Base-by-base conservation (phyloP, 345 rosid species). In the Arabidopsis arenosa region DNA sequence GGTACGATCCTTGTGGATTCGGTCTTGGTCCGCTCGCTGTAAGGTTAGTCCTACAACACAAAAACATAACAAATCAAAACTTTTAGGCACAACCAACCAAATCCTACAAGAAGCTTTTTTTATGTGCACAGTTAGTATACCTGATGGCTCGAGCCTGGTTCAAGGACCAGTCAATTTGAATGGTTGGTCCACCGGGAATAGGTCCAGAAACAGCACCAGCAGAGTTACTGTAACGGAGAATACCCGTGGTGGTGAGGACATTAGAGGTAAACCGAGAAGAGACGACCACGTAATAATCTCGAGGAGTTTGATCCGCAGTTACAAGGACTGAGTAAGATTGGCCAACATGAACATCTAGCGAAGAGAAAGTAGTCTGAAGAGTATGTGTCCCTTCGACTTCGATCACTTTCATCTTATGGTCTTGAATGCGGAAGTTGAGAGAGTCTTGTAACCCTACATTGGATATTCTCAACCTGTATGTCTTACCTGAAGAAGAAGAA, bases 11-110 rank as follows among this genome's bases (percentile, higher is more conserved):
- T 75, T 95, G 99, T 14, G 99, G 99, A 73, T 95, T 95, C 4
- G 99, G 99, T 77, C 99, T 90, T 55, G 99, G 99, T 70, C 99
- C 99, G 45, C 99, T 95, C 8, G 99, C 98, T 8, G 96, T 84
- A 33, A 95, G 94, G 75, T 95, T 92, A 71, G 96, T 88, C 89
- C 99, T 92, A 88, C 2, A 49, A 65, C 0, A 43, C 32, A 66
- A 21, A 47, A 70, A 55, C 65, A 79, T 15, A 44, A 54, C 53
- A 45, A 17, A 54, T 45, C 13, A 76, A 8, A 14, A 43, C 7
- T 23, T 39, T 62, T 23, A 40, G 12, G 14, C 59, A 21, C 26
- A 64, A 33, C 9, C 26, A 65, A 5, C 40, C 12, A 54, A 5
- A 52, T 30, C 40, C 5, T 5, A 41, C 14, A 41, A 39, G 1